Conservation (phyloP, 352 stramenopile genomes). For the Phytopythium aichiense region DNA sequence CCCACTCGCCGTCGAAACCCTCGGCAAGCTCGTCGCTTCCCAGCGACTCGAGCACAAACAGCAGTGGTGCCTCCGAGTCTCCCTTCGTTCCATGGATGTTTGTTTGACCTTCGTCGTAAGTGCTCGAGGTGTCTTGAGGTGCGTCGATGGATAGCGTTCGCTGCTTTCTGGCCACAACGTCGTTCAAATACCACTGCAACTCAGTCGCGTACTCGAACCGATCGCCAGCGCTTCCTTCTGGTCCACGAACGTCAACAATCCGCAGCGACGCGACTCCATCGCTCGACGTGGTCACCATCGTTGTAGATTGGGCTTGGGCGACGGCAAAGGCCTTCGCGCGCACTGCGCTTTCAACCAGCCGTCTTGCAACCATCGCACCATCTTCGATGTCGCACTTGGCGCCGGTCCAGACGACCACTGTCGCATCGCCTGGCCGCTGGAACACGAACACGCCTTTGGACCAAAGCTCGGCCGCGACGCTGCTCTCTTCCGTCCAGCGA, state of each 20-base stretch:
- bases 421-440: conserved; percentile 8
- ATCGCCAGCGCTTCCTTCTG: background rate
- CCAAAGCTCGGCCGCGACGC: conserved; percentile 27
- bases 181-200: background rate
- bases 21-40: conserved; percentile 1
- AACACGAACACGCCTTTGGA: conserved; percentile 44
- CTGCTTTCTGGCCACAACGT: background rate
- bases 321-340: background rate
- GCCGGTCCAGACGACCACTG: conserved; percentile 39
- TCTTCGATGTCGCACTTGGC: conserved; percentile 22
- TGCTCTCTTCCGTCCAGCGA: conserved; percentile 3
- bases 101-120: background rate
- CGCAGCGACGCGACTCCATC: background rate
- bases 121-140: background rate
- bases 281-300: background rate
- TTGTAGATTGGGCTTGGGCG: background rate
- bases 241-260: conserved; percentile 21
- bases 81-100: background rate
- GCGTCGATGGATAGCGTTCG: background rate
- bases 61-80: conserved; percentile 8
- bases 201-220: conserved; percentile 2
- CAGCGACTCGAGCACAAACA: conserved; percentile 38
- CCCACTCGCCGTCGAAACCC: conserved; percentile 23
- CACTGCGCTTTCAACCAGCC: background rate
- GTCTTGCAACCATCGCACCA: conserved; percentile 13